A percentile compares a stretch with the other conserved stretches of the same genome.
Conservation (phyloP, 2,329 filamentous ascomycete species). For the Tricladium varicosporioides region DNA sequence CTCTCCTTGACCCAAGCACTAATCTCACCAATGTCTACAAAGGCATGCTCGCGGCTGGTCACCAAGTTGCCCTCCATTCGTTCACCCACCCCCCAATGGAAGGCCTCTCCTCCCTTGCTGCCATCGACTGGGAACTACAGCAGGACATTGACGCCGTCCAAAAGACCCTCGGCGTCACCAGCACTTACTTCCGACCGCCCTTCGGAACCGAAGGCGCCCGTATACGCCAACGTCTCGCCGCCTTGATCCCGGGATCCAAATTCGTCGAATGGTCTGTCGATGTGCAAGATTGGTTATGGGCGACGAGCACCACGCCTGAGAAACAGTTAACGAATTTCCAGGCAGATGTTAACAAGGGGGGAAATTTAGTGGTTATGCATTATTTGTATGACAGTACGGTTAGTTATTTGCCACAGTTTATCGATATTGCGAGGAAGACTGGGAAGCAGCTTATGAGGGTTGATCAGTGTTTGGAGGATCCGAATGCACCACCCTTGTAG, state of each 20-base stretch:
- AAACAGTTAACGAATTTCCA: slow-evolving; percentile 66
- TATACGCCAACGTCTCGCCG: slow-evolving; percentile 60
- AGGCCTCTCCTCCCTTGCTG: slow-evolving; percentile 48
- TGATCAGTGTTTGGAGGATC: slow-evolving; percentile 65
- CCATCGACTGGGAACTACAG: slow-evolving; percentile 61
- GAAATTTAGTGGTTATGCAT: slow-evolving; percentile 66
- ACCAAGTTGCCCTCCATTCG: slow-evolving; percentile 68
- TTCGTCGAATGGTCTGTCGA: slow-evolving; percentile 70
- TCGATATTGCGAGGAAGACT: slow-evolving; percentile 59
- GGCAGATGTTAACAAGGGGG: slow-evolving; percentile 59
- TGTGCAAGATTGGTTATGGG: slow-evolving; percentile 71
- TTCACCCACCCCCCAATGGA: slow-evolving; percentile 69
- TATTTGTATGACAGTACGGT: slow-evolving; percentile 66
- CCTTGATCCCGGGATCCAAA: slow-evolving; percentile 49
- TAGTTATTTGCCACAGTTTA: slow-evolving; percentile 61
- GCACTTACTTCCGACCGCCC: slow-evolving; percentile 65
- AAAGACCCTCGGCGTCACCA: slow-evolving; percentile 38
- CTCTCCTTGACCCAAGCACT: slow-evolving; percentile 55
- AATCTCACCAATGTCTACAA: slow-evolving; percentile 63
- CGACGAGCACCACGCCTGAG: slow-evolving; percentile 57
- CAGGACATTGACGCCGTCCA: slow-evolving; percentile 52
- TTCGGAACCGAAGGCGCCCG: slow-evolving; percentile 67
- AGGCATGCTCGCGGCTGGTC: slow-evolving; percentile 59
- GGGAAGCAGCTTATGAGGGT: slow-evolving; percentile 66
- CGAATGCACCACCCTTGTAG: slow-evolving; percentile 48